A percentile compares a stretch with the other conserved stretches of the same genome.
Conservation (phyloP, 1,139 yeast genomes). For the Diutina scorzettiae region DNA sequence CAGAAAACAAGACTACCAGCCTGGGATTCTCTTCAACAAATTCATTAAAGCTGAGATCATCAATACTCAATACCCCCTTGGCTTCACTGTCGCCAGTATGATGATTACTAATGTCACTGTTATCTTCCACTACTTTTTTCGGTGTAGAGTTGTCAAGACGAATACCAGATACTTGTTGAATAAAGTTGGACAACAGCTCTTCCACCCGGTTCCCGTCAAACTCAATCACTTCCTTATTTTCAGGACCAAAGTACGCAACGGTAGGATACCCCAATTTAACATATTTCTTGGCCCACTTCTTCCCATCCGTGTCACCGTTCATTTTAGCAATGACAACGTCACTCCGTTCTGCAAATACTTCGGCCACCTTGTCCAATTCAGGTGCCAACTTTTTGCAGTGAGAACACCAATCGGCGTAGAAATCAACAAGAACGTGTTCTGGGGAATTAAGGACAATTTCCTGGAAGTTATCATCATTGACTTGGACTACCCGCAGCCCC, state of each 20-base stretch:
- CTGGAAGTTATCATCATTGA: constrained; percentile 39
- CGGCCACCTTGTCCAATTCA: constrained; percentile 46
- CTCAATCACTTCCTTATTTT: constrained; percentile 32
- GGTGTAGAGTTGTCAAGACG: constrained; percentile 11
- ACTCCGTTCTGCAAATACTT: constrained; percentile 30
- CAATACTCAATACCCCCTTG: constrained; percentile 12
- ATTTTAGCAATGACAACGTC: constrained; percentile 46
- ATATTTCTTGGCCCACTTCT: constrained; percentile 41
- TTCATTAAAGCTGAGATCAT: neutral
- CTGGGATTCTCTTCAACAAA: constrained; percentile 2
- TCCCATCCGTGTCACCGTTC: constrained; percentile 56
- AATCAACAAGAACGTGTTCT: constrained; percentile 57
- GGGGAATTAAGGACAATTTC: constrained; percentile 42
- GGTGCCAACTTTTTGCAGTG: constrained; percentile 66
- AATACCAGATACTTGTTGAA: constrained; percentile 24
- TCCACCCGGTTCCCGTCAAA: constrained; percentile 38
- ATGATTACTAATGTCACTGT: constrained; percentile 19
- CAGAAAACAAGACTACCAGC: constrained; percentile 26
- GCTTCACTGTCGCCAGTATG: constrained; percentile 22
- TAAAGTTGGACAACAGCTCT: constrained; percentile 33
- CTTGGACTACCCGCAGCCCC: constrained; percentile 9
- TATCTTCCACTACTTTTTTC: constrained; percentile 11
- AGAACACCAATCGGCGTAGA: constrained; percentile 74
- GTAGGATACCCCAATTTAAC: constrained; percentile 58
- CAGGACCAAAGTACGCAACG: constrained; percentile 42